These are phyloP conservation scores for Fusarium cicatricum DNA, from an alignment of 2,329 filamentous ascomycete genomes.

Conservation along the genomic window DNA sequence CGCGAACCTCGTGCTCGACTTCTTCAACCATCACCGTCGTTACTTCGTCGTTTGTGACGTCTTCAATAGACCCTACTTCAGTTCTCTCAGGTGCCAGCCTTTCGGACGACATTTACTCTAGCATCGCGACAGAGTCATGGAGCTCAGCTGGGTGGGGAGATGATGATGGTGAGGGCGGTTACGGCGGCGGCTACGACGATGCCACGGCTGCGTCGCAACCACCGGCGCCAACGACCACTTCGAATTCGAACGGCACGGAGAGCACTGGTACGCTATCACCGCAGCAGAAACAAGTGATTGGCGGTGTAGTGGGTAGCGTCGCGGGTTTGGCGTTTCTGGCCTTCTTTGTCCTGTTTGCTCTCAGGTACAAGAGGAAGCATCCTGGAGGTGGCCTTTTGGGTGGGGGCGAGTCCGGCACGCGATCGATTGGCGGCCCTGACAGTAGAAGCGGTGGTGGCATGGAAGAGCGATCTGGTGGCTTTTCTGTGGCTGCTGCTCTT, in stretches of 20 bases:
- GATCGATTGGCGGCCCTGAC: conserved; percentile 34
- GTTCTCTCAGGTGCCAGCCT: conserved; percentile 22
- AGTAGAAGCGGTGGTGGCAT: conserved; percentile 47
- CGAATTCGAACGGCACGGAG: conserved; percentile 31
- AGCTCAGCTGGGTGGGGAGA: conserved; percentile 34
- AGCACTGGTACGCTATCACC: conserved; percentile 39
- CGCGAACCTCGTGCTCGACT: conserved; percentile 12
- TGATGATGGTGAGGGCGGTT: conserved; percentile 19
- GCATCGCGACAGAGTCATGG: conserved; percentile 40
- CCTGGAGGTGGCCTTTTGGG: conserved; percentile 54
- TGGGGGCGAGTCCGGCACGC: conserved; percentile 47
- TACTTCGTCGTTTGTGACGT: conserved; percentile 29
- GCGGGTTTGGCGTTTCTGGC: conserved; percentile 66
- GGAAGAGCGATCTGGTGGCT: conserved; percentile 53
- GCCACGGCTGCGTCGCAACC: conserved; percentile 32
- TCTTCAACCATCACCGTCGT: conserved; percentile 34
- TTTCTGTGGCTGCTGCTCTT: conserved; percentile 58
- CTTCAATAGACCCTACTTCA: conserved; percentile 21
- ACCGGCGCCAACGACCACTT: conserved; percentile 32
- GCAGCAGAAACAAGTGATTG: conserved; percentile 56
- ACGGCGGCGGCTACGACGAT: conserved; percentile 15
- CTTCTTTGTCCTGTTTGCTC: conserved; percentile 60
- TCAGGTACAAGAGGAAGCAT: conserved; percentile 64
- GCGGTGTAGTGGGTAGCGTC: conserved; percentile 65
- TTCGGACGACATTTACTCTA: conserved; percentile 37